Evolutionary conservation across 768 basidiomycete species (phyloP), one percentile per base, ranked within the genome.

Genomic region (Serpula lacrymans): DNA sequence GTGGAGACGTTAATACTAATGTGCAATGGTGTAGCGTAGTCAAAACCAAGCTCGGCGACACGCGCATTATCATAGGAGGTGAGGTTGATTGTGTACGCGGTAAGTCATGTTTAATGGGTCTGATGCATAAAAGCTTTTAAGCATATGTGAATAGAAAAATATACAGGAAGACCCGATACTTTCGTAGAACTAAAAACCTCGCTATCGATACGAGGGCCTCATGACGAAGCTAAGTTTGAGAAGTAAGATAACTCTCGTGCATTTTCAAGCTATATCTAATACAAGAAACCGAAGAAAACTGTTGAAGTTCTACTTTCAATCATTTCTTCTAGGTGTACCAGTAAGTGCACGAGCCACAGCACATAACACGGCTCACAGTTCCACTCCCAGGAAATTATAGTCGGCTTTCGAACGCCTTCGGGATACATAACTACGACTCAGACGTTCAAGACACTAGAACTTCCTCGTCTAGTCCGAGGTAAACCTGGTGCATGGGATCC

Each of bases 251-350:
- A n/a, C 12, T 27, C 28, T 17, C 14, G 6, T 48, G 5, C 32
- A n/a, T 28, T 32, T 3, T 24, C 10, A 13, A 34, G 10, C 14
- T 14, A 4, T n/a, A 14, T 31, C 32, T 17, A 20, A 29, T 16
- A 6, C 25, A 39, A 45, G n/a, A 50, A 41, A 24, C n/a, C 27
- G 37, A 56, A 91, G 87, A 59, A 94, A 94, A 57, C 67, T 94
- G n/a, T 76, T 94, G 43, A 92, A 89, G 54, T 90, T 90, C 62
- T 93, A 92, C 69, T 79, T 91, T 45, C 91, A 94, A 54, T 92
- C 89, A 1, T 93, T 90, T 60, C 74, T 94, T 20, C 77, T 94
- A 39, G 92, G 91, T 35, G 89, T 94, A n/a, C 91, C 90, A 16
- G 85, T 85, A 58, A 51, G 82, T 59, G 24, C 9, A 37, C 37